These are phyloP conservation scores for Musa itinerans DNA, from an alignment of 176 grass and related monocot species.

Conservation along the genomic window DNA sequence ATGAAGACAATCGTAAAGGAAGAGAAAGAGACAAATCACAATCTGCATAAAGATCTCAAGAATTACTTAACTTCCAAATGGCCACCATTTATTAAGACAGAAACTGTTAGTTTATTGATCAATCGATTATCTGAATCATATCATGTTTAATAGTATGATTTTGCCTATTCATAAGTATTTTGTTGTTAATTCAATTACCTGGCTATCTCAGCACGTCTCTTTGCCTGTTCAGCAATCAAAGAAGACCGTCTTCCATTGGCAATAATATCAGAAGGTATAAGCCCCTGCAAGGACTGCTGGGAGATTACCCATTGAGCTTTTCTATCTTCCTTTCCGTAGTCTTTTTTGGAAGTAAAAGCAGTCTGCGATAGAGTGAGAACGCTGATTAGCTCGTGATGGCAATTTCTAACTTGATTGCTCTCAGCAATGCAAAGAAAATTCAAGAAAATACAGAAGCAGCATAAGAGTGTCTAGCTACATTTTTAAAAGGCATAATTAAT, in stretches of 20 bases:
- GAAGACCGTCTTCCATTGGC: slow-evolving; percentile 30
- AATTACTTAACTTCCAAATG: too few species aligned
- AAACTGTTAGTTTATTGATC: too few species aligned
- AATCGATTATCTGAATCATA: background rate
- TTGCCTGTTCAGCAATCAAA: slow-evolving; percentile 44
- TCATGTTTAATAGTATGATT: background rate
- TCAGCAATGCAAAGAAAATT: background rate
- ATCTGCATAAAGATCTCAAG: too few species aligned
- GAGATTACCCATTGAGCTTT: slow-evolving; percentile 33
- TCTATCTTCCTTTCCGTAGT: slow-evolving; percentile 52
- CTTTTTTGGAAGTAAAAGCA: slow-evolving; percentile 56
- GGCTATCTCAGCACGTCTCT: slow-evolving; percentile 58
- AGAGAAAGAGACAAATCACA: too few species aligned
- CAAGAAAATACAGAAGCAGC: background rate
- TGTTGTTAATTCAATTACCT: slow-evolving; percentile 32
- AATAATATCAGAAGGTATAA: slow-evolving; percentile 32
- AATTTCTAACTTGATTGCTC: background rate
- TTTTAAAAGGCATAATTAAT: background rate
- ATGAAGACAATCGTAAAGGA: too few species aligned
- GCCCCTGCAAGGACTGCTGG: slow-evolving; percentile 24
- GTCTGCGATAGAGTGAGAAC: slow-evolving; percentile 24
- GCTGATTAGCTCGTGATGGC: background rate
- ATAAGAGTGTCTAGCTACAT: background rate
- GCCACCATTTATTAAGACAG: too few species aligned
- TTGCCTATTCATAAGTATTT: background rate